Conservation (phyloP, 2,329 filamentous ascomycete species). For the Neofusicoccum parvum region DNA sequence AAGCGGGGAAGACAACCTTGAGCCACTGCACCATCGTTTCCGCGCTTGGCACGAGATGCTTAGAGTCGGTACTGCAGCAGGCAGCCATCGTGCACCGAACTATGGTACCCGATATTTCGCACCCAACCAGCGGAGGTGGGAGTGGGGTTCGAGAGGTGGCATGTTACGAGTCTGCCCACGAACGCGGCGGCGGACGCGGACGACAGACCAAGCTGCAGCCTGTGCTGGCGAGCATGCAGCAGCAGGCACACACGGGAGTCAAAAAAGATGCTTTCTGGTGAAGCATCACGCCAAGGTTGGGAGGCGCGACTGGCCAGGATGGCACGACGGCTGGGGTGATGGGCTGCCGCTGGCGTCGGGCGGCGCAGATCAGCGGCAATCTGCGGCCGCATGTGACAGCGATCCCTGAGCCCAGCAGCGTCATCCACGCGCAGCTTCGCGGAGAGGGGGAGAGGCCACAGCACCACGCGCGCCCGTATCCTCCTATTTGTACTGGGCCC, state of each 20-base stretch:
- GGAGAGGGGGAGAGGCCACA: constrained; percentile 4
- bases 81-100: too few relatives aligned
- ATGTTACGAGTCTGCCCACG: background rate
- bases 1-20: too few relatives aligned
- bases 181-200: background rate
- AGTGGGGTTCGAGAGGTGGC: background rate
- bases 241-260: background rate
- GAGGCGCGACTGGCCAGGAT: background rate
- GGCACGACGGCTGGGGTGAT: constrained; percentile 1
- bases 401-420: background rate
- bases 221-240: background rate
- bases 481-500: constrained; percentile 15
- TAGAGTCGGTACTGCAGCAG: too few relatives aligned
- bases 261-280: background rate
- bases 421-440: constrained; percentile 3
- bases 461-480: constrained; percentile 11
- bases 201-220: background rate
- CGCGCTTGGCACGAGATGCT: too few relatives aligned
- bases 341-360: background rate
- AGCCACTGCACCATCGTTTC: too few relatives aligned
- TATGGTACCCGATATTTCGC: background rate
- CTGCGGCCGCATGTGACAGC: constrained; percentile 9
- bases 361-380: constrained; percentile 8
- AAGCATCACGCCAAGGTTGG: background rate
- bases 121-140: background rate